A percentile compares a stretch with the other conserved stretches of the same genome.
phyloP scores from a whole-genome alignment of 1,139 yeast genomes.

The Pichia sp. region DNA sequence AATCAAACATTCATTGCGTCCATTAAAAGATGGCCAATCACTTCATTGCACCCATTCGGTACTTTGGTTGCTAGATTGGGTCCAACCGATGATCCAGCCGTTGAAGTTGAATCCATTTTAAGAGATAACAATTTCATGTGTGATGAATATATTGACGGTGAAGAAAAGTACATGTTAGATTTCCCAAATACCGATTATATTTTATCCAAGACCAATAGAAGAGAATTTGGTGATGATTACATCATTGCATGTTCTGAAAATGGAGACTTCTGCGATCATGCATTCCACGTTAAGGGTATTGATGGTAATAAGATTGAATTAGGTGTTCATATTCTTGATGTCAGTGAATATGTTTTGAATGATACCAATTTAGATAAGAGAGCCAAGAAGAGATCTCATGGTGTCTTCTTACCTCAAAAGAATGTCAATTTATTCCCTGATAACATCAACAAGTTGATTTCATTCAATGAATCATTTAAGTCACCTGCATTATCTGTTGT shows the following conservation, averaged over 20 bases:
- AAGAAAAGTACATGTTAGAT: conserved; percentile 31
- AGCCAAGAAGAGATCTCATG: conserved; percentile 85
- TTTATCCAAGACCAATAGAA: conserved; percentile 41
- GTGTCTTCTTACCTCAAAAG: conserved; percentile 89
- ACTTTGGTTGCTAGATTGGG: conserved; percentile 89
- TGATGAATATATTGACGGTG: conserved; percentile 69
- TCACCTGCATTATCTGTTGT: conserved; percentile 77
- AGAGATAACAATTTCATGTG: conserved; percentile 92
- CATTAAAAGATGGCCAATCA: conserved; percentile 98
- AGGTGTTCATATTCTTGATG: conserved; percentile 82
- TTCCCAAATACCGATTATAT: conserved; percentile 33
- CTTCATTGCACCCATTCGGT: conserved; percentile 97
- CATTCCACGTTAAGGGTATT: conserved; percentile 68
- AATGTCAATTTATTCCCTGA: conserved; percentile 67
- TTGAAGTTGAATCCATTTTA: conserved; percentile 85
- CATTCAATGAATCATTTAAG: conserved; percentile 60
- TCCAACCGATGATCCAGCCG: conserved; percentile 67
- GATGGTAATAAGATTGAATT: conserved; percentile 61
- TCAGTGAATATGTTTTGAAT: conserved; percentile 64
- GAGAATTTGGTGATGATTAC: conserved; percentile 59
- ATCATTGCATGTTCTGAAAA: conserved; percentile 66
- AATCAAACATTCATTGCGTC: conserved; percentile 90
- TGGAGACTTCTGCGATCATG: conserved; percentile 66
- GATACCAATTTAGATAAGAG: conserved; percentile 84
- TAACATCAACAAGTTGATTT: conserved; percentile 55